phyloP scores from a whole-genome alignment of 768 basidiomycete genomes.

The Amanita phalloides region DNA sequence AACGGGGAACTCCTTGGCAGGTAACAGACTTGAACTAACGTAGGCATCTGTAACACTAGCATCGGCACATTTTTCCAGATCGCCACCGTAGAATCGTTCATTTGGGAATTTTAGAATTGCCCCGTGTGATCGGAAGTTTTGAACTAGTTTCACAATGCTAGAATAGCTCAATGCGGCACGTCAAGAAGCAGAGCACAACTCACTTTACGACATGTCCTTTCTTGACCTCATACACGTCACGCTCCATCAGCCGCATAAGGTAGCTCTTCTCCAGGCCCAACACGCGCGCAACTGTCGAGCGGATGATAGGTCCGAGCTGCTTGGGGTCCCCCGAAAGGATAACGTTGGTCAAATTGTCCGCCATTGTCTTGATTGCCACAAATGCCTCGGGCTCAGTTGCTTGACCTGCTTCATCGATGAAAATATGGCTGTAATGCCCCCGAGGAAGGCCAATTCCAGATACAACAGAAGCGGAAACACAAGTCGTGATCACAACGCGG shows the following conservation, averaged over 20 bases:
- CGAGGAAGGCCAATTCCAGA: constrained; percentile 44
- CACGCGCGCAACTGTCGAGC: constrained; percentile 41
- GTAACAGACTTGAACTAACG: constrained; percentile 28
- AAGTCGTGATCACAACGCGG: constrained; percentile 53
- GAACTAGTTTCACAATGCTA: constrained; percentile 52
- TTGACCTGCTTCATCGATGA: constrained; percentile 66
- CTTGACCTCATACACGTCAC: constrained; percentile 28
- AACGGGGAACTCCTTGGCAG: constrained; percentile 41
- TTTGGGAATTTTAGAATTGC: constrained; percentile 54
- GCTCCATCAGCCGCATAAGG: constrained; percentile 46
- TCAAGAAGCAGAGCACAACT: constrained; percentile 1
- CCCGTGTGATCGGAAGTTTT: constrained; percentile 58
- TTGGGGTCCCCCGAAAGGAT: constrained; percentile 62
- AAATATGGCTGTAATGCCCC: constrained; percentile 59
- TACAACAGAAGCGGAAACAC: constrained; percentile 48
- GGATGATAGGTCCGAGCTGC: constrained; percentile 61
- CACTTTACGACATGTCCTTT: constrained; percentile 20
- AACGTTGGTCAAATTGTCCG: constrained; percentile 40
- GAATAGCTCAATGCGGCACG: background rate
- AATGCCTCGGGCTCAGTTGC: constrained; percentile 61
- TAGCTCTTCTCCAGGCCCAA: constrained; percentile 52
- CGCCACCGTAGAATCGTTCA: constrained; percentile 44
- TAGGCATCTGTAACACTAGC: constrained; percentile 26
- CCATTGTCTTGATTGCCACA: constrained; percentile 51
- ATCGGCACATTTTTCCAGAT: constrained; percentile 39